These are phyloP conservation scores for Aspergillus ustus DNA, from an alignment of 2,329 filamentous ascomycete species.

Conservation along the genomic window DNA sequence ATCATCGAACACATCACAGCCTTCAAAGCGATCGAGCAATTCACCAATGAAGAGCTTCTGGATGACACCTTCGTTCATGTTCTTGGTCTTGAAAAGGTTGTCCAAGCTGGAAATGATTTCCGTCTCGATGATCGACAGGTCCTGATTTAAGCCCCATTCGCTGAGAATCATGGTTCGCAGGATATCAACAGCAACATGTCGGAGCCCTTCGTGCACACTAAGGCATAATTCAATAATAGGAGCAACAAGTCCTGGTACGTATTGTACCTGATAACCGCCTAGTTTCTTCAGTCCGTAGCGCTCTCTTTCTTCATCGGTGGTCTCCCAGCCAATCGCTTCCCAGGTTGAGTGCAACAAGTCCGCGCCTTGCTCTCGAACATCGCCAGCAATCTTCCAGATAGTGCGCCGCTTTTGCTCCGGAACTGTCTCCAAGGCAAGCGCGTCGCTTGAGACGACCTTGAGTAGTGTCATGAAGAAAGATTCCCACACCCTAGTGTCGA, in stretches of 20 bases:
- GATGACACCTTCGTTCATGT: conserved; percentile 82
- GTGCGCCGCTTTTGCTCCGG: conserved; percentile 94
- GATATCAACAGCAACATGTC: conserved; percentile 88
- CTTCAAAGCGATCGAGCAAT: conserved; percentile 78
- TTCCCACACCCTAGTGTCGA: conserved; percentile 94
- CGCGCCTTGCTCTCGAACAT: conserved; percentile 89
- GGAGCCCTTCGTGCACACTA: conserved; percentile 89
- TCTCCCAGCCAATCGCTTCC: conserved; percentile 98
- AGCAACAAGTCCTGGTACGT: conserved; percentile 87
- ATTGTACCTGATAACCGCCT: conserved; percentile 97
- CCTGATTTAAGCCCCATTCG: conserved; percentile 95
- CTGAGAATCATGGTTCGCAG: conserved; percentile 98
- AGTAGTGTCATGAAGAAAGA: conserved; percentile 88
- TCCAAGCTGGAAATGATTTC: conserved; percentile 97
- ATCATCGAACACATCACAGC: conserved; percentile 70
- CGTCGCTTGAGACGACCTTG: conserved; percentile 85
- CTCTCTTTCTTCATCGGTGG: conserved; percentile 74
- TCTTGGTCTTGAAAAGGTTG: conserved; percentile 84
- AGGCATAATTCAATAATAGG: conserved; percentile 93
- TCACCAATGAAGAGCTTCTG: conserved; percentile 93
- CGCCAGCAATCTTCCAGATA: conserved; percentile 98
- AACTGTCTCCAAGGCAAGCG: conserved; percentile 90
- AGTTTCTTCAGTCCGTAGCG: conserved; percentile 81
- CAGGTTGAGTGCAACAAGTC: conserved; percentile 83
- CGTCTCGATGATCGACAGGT: conserved; percentile 87